Evolutionary conservation across 1,284 basidiomycete species (phyloP), one percentile per base, ranked within the genome.

Genomic region (Wolfiporia cocos): DNA sequence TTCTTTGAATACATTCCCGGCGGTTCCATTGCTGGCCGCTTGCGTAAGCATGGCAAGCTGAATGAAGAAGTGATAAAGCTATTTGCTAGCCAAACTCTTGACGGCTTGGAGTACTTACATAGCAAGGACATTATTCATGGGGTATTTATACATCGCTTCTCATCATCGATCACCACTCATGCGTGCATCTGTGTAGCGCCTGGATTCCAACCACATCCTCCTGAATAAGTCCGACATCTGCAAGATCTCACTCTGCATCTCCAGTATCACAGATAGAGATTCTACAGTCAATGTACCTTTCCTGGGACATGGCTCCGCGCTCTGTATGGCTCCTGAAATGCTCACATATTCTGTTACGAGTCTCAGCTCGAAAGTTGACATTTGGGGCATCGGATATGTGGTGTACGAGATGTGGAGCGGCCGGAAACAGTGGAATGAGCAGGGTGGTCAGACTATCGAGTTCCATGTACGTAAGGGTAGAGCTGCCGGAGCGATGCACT

Each of bases 311-410:
- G 96, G 96, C 15, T 94, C 92, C 14, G 87, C 98, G 37, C 98
- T 97, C 64, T 99, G 96, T 91, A 99, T 99, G 95, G 95, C 96
- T 6, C 96, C 95, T 1, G 95, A 99, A 67, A 92, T 99, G 29
- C 79, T 95, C 46, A 79, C 87, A 48, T 81, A 84, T 26, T 79
- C 87, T 56, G 81, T 84, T 55, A 84, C 84, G 50, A 83, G 91
- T 0, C 99, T 99, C 63, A 92, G 89, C 53, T 92, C 87, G 54
- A 99, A 99, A 66, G 86, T 97, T 29, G 96, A 99, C 60, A 97
- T 99, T 50, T 99, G 95, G 96, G 92, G 89, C 59, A 76, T 99
- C 3, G 95, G 95, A 1, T 99, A 96, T 66, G 91, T 99, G 11
- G 88, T 96, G 3, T 73, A 98, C 50, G 95, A 99, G 66, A 99